Conservation (phyloP, 768 basidiomycete species). For the Pisolithus tinctorius region DNA sequence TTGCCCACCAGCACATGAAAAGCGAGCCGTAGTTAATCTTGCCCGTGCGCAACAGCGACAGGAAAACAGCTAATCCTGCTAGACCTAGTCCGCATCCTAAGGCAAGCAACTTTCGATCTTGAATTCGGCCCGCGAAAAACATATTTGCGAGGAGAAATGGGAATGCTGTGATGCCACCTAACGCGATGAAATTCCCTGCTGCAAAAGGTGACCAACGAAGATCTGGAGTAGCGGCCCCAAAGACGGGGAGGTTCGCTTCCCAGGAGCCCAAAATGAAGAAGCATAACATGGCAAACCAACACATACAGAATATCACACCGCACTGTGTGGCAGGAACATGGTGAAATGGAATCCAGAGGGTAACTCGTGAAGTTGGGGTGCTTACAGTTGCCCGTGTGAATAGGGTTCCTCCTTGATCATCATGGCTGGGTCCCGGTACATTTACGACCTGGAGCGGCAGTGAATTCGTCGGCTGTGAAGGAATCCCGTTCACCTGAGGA, state of each 20-base stretch:
- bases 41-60: slow-evolving; percentile 36
- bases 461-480: slow-evolving; percentile 5
- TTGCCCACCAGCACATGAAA: slow-evolving; percentile 37
- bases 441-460: background rate
- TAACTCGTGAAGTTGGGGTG: no score
- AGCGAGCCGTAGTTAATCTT: slow-evolving; percentile 42
- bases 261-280: slow-evolving; percentile 67
- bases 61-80: slow-evolving; percentile 44
- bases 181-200: slow-evolving; percentile 65
- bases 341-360: slow-evolving; percentile 2
- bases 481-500: slow-evolving; percentile 12
- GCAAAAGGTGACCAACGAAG: slow-evolving; percentile 56
- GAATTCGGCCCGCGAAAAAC: slow-evolving; percentile 46
- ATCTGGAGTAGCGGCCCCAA: slow-evolving; percentile 33
- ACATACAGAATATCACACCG: slow-evolving; percentile 57
- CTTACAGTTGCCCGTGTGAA: no score
- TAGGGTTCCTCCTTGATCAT: no score
- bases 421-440: background rate
- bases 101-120: slow-evolving; percentile 55
- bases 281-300: slow-evolving; percentile 63
- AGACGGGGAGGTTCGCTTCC: slow-evolving; percentile 65
- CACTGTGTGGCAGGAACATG: slow-evolving; percentile 31
- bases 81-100: slow-evolving; percentile 46
- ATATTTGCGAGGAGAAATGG: slow-evolving; percentile 64
- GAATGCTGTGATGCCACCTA: slow-evolving; percentile 55